Percentiles rank a stretch among this genome's conserved stretches.
These are phyloP conservation scores for Xylariaceae sp. DNA, from an alignment of 2,329 filamentous ascomycete species.

Conservation along the genomic window DNA sequence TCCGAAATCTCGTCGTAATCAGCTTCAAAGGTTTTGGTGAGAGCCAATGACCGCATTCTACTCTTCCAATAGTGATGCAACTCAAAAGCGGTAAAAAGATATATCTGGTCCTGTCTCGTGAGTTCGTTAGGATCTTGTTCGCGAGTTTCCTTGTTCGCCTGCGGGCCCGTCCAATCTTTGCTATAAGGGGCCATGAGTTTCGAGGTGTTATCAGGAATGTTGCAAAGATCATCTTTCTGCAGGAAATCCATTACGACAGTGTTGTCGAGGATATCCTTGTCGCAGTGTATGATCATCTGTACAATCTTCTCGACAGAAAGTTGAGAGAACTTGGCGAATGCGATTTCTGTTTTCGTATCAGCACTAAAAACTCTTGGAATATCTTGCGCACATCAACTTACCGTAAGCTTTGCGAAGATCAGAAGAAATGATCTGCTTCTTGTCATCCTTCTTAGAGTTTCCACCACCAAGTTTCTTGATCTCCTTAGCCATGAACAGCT, in stretches of 20 bases:
- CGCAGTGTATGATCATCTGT: conserved; percentile 93
- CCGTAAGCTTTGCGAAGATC: conserved; percentile 85
- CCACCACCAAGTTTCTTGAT: conserved; percentile 77
- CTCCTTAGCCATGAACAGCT: conserved; percentile 95
- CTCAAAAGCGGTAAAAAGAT: conserved; percentile 87
- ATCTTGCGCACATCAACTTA: conserved; percentile 36
- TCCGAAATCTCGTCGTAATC: conserved; percentile 90
- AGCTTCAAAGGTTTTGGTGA: conserved; percentile 76
- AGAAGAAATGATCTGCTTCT: conserved; percentile 92
- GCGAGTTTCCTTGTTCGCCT: conserved; percentile 68
- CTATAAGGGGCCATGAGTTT: conserved; percentile 94
- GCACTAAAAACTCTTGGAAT: conserved; percentile 8
- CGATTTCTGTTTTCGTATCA: conserved; percentile 60
- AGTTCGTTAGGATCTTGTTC: conserved; percentile 85
- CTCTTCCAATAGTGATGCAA: conserved; percentile 98
- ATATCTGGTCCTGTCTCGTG: conserved; percentile 92
- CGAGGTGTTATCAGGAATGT: conserved; percentile 80
- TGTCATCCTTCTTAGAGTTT: conserved; percentile 76
- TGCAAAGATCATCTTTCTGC: conserved; percentile 87
- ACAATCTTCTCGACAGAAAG: conserved; percentile 77
- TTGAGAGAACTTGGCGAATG: conserved; percentile 88
- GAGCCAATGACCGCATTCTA: conserved; percentile 81
- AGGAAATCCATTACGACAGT: conserved; percentile 93
- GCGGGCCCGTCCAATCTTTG: conserved; percentile 90
- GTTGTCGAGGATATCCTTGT: conserved; percentile 82